Percentiles rank a stretch among this genome's conserved stretches.
These are phyloP conservation scores for Picea mariana DNA, from an alignment of 83 land plant species.

Conservation along the genomic window DNA sequence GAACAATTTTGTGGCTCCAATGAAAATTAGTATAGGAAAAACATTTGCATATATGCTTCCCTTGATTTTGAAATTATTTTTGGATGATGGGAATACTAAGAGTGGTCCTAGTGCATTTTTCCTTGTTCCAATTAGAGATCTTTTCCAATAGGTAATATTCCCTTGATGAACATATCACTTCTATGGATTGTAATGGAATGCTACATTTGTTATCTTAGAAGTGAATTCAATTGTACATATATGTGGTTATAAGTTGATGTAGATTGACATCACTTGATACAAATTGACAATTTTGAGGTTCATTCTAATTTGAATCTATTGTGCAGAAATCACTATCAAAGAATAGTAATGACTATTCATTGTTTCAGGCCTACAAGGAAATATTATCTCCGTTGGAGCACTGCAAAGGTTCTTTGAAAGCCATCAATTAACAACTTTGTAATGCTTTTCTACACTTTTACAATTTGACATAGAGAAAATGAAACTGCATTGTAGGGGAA, in stretches of 20 bases:
- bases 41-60: slow-evolving; percentile 93
- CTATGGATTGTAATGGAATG: not conserved
- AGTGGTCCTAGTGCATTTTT: slow-evolving; percentile 66
- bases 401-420: no score
- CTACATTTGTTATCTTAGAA: not conserved
- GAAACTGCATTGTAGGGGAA: not conserved
- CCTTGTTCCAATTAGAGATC: slow-evolving; percentile 96
- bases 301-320: not conserved
- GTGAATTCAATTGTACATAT: not conserved
- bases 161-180: not conserved
- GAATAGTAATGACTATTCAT: not conserved
- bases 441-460: slow-evolving; percentile 6
- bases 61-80: slow-evolving; percentile 72
- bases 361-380: slow-evolving; percentile 61
- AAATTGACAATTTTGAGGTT: not conserved
- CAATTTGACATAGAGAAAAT: not conserved
- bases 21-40: slow-evolving; percentile 94
- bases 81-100: slow-evolving; percentile 11
- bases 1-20: slow-evolving; percentile 90
- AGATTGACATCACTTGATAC: no score
- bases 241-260: not conserved
- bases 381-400: slow-evolving; percentile 57
- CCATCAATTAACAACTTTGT: slow-evolving; percentile 85
- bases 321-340: not conserved
- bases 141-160: slow-evolving; percentile 77